Percentiles rank a stretch among this genome's conserved stretches.
Evolutionary conservation across 805 yeast species (phyloP).

Genomic region (Kurtzmaniella fragi): DNA sequence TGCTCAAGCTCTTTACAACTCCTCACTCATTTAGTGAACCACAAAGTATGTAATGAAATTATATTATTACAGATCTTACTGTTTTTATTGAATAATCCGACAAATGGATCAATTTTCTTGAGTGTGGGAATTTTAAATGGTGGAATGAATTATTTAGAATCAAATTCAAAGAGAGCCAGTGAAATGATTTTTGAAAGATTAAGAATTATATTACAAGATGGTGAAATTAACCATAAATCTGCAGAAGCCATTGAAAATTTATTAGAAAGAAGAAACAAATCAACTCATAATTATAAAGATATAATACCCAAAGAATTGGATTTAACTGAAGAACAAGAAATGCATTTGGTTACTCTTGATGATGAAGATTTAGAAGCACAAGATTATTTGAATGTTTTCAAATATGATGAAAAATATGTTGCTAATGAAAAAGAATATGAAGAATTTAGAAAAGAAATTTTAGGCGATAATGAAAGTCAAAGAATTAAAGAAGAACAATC

Average conservation of each 20-base stretch:
- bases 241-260: slow-evolving; percentile 46
- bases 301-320: slow-evolving; percentile 39
- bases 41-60: slow-evolving; percentile 42
- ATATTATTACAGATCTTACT: slow-evolving; percentile 31
- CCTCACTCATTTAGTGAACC: slow-evolving; percentile 59
- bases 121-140: slow-evolving; percentile 45
- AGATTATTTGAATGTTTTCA: slow-evolving; percentile 46
- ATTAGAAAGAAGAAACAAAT: slow-evolving; percentile 43
- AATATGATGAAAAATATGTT: slow-evolving; percentile 46
- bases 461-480: slow-evolving; percentile 30
- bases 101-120: slow-evolving; percentile 54
- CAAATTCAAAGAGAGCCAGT: slow-evolving; percentile 39
- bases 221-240: slow-evolving; percentile 33
- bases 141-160: slow-evolving; percentile 48
- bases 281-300: slow-evolving; percentile 1
- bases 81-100: slow-evolving; percentile 34
- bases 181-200: slow-evolving; percentile 55
- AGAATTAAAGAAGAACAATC: slow-evolving; percentile 14
- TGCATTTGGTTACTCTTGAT: slow-evolving; percentile 53
- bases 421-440: slow-evolving; percentile 46
- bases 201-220: slow-evolving; percentile 55
- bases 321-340: slow-evolving; percentile 54
- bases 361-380: slow-evolving; percentile 41
- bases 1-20: slow-evolving; percentile 43
- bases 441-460: slow-evolving; percentile 36